Conservation (phyloP, 768 basidiomycete genomes). For the Trametes gibbosa region DNA sequence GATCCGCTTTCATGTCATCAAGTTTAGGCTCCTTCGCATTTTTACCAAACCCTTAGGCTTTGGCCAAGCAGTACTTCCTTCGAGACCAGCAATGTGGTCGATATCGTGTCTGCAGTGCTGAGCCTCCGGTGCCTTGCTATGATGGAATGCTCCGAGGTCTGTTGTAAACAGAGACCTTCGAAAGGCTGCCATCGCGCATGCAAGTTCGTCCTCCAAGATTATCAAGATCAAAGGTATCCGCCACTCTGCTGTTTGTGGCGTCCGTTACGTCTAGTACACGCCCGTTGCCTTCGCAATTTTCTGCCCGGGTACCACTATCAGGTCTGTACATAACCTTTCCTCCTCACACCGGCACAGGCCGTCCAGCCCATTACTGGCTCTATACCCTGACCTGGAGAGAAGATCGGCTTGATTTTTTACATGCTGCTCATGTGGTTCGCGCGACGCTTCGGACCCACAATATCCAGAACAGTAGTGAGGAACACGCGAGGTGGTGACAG, state of each 20-base stretch:
- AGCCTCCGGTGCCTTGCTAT: slow-evolving; percentile 26
- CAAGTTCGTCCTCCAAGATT: slow-evolving; percentile 26
- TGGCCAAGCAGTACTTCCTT: too few relatives aligned
- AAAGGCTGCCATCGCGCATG: slow-evolving; percentile 26
- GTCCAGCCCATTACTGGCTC: slow-evolving; percentile 24
- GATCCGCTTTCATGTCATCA: too few relatives aligned
- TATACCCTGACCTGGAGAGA: background rate
- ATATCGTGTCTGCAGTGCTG: slow-evolving; percentile 23
- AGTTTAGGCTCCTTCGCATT: too few relatives aligned
- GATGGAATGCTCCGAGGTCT: slow-evolving; percentile 26
- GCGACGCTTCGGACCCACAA: too few relatives aligned
- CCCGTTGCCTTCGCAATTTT: background rate
- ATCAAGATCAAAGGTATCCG: background rate
- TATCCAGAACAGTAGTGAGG: too few relatives aligned
- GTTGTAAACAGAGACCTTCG: slow-evolving; percentile 24
- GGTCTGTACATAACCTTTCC: slow-evolving; percentile 21
- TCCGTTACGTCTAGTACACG: too few relatives aligned
- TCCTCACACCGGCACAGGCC: slow-evolving; percentile 28
- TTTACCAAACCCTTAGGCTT: too few relatives aligned
- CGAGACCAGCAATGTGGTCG: slow-evolving; percentile 23
- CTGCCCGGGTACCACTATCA: background rate
- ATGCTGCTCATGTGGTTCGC: too few relatives aligned
- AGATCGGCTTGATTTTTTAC: too few relatives aligned
- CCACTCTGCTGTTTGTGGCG: background rate
- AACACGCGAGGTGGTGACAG: too few relatives aligned